Evolutionary conservation across 257 asterid genomes (phyloP), one percentile per base, ranked within the genome.

Genomic region (Galeopsis tetrahit): DNA sequence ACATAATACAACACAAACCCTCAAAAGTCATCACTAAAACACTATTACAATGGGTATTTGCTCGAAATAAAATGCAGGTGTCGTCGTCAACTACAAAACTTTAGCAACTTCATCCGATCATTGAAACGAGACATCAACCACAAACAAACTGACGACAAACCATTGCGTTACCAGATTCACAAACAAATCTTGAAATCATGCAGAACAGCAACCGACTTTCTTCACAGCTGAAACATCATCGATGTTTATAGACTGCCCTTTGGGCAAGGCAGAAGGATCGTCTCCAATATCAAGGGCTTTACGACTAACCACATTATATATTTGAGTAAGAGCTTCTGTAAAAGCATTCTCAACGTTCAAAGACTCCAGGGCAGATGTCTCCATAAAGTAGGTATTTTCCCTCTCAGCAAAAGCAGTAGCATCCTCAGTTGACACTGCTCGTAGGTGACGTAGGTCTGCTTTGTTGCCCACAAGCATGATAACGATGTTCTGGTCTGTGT

Each of bases 381-480:
- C 93, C 85, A 87, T 85, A 28, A 85, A 87, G 63, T 75, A 87
- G n/a, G 84, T 79, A 7, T 70, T 85, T 62, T 85, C 90, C 70
- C 79, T 83, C 81, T 85, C 88, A 42, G 93, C 81, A 70, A 80
- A 88, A 48, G 88, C 76, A 53, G 77, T 75, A 15, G 85, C 90
- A 0, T 85, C 90, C 79, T 87, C 90, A 0, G 86, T 82, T 43
- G 90, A 82, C 34, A 87, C 93, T 62, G 90, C 90, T 10, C 90
- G 87, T 35, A 85, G 75, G 81, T 87, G 90, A 2, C 88, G 87
- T 70, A 87, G 68, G 68, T 87, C 93, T 4, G 90, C 93, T 83
- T 87, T 87, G 73, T 87, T 87, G 70, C 93, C 93, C 70, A 87
- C 93, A 10, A 87, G 89, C 90, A 87, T 85, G 82, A 87, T 85